Evolutionary conservation across 2,329 filamentous ascomycete species (phyloP).

Genomic region (Blumeria graminis): DNA sequence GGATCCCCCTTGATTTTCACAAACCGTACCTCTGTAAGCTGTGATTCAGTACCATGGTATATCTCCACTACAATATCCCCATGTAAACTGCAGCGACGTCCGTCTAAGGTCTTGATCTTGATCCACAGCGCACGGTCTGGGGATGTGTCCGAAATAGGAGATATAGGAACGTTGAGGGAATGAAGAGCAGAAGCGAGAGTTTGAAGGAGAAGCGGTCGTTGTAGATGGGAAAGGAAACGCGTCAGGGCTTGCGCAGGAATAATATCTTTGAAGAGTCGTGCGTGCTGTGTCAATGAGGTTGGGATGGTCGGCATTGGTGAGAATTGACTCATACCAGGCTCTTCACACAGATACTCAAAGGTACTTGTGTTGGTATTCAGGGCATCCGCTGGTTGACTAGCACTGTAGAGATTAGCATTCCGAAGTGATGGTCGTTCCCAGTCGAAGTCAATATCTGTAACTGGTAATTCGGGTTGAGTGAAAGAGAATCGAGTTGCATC

Average conservation of each 20-base stretch:
- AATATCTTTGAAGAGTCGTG: conserved; percentile 73
- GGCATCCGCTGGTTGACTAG: conserved; percentile 21
- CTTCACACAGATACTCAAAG: conserved; percentile 49
- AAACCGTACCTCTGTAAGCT: conserved; percentile 67
- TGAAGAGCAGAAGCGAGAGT: conserved; percentile 64
- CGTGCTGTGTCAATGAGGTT: conserved; percentile 67
- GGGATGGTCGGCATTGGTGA: conserved; percentile 55
- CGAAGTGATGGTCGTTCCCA: conserved; percentile 47
- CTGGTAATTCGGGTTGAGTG: conserved; percentile 65
- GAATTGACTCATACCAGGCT: conserved; percentile 74
- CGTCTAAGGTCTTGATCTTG: conserved; percentile 51
- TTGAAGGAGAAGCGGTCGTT: conserved; percentile 50
- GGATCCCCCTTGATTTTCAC: conserved; percentile 91
- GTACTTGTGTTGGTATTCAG: conserved; percentile 13
- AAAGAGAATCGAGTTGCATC: conserved; percentile 30
- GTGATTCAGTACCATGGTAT: conserved; percentile 29
- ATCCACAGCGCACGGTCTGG: conserved; percentile 34
- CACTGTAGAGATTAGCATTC: conserved; percentile 11
- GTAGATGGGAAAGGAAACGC: conserved; percentile 72
- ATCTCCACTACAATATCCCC: conserved; percentile 54
- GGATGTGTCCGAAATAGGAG: conserved; percentile 22
- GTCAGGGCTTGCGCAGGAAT: conserved; percentile 70
- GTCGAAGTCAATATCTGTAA: conserved; percentile 55
- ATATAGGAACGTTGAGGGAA: conserved; percentile 56
- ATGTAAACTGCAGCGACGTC: conserved; percentile 44